Base-by-base conservation (phyloP, 1,284 basidiomycete genomes). In the Coniophora puteana region DNA sequence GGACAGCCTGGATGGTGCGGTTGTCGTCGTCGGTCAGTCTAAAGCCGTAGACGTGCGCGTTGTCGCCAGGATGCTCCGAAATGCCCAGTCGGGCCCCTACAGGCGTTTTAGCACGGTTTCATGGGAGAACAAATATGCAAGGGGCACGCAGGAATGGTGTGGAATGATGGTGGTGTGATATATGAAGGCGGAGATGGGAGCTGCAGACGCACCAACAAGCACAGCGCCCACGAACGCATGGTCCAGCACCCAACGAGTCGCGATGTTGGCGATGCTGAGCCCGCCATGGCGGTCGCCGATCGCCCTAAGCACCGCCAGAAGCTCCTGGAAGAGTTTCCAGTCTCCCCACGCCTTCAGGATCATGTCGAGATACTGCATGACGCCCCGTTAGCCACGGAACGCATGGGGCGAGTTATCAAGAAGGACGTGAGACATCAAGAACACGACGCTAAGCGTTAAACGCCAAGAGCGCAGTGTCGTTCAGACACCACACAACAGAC, bases 221-320 rank as follows among this genome's bases (percentile, higher is more conserved):
- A 89, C 84, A 17, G 86, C 83, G 1, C 83, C 87, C 13, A 89
- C 87, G 52, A 79, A 84, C 0, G 74, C 57, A 44, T 89, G 83
- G 62, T 90, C 84, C 16, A 90, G 71, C 4, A 89, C 83, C 87
- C 87, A 89, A 16, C 87, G 77, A 1, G 77, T 84, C 20, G 87
- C 84, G 27, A 90, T 67, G 53, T 89, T 89, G 38, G 87, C 76
- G 32, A 90, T 80, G 60, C 80, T 86, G 36, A 71, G 63, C n/a
- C 75, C 75, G 20, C 68, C 71, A 57, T 87, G 80, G 18, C 74
- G 73, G 65, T 85, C 75, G 7, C 77, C 86, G 46, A 90, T 77
- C n/a, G 48, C 51, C 23, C 78, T 74, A 25, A 90, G 68, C 31
- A 74, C 72, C 6, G 54, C 32, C 30, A 90, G 64, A 0, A 90